phyloP scores from a whole-genome alignment of 1,284 basidiomycete species.

The Phenoliferia sp. region DNA sequence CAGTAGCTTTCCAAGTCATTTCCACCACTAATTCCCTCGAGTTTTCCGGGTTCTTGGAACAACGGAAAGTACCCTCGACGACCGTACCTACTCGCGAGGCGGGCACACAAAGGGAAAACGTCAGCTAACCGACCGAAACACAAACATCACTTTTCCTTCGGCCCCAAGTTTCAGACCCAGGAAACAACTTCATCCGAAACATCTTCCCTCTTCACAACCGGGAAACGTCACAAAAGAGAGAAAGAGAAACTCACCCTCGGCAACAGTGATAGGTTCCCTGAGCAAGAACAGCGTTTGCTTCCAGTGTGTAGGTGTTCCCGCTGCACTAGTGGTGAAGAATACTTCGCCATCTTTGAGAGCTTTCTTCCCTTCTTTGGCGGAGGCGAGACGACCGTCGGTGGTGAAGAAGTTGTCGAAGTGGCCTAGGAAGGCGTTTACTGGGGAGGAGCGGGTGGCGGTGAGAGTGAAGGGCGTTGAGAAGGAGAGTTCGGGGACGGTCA shows the following conservation, averaged over 20 bases:
- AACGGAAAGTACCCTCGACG: constrained; percentile 76
- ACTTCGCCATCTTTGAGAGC: constrained; percentile 50
- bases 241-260: constrained; percentile 55
- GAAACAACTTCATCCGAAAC: not conserved
- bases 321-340: constrained; percentile 88
- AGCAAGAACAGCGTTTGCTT: constrained; percentile 91
- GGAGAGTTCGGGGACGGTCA: constrained; percentile 66
- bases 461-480: constrained; percentile 73
- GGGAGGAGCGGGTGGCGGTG: constrained; percentile 56
- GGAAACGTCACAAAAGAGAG: not conserved
- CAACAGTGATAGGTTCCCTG: constrained; percentile 66
- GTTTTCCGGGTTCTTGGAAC: constrained; percentile 74
- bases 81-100: constrained; percentile 68
- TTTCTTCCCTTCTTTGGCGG: not conserved
- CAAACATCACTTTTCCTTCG: no score
- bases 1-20: constrained; percentile 73
- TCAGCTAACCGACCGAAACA: no score
- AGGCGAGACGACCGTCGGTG: constrained; percentile 45
- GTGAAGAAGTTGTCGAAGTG: constrained; percentile 95
- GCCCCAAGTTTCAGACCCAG: not conserved
- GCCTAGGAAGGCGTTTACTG: constrained; percentile 76
- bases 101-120: no score
- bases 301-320: constrained; percentile 91
- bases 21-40: constrained; percentile 86
- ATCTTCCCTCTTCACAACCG: no score